These are phyloP conservation scores for Carex scoparia DNA, from an alignment of 176 grass and related monocot genomes.

Conservation along the genomic window DNA sequence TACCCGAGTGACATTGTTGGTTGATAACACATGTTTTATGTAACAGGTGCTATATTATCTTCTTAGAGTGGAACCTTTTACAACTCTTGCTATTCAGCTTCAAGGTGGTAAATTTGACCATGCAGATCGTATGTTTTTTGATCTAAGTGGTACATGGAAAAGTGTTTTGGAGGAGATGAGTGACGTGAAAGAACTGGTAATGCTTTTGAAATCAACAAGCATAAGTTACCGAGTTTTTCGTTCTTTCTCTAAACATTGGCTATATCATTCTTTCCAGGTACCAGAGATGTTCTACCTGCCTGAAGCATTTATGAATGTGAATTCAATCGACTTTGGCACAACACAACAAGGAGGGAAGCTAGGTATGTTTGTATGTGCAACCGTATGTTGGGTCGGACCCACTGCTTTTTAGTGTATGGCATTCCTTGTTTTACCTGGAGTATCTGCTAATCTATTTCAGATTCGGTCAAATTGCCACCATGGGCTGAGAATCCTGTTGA, in stretches of 20 bases:
- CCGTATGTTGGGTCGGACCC: neutral
- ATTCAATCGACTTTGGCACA: conserved; percentile 81
- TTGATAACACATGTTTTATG: conserved; percentile 33
- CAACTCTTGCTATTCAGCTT: conserved; percentile 89
- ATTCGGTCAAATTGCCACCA: conserved; percentile 73
- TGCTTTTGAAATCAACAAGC: conserved; percentile 26
- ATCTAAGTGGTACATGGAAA: conserved; percentile 89
- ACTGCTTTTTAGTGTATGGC: neutral
- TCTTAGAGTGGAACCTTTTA: conserved; percentile 96
- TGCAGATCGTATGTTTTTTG: conserved; percentile 96
- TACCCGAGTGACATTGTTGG: neutral
- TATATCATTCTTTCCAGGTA: conserved; percentile 52
- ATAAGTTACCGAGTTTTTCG: conserved; percentile 3
- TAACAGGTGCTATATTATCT: conserved; percentile 97
- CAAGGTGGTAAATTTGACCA: conserved; percentile 99
- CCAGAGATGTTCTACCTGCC: conserved; percentile 98
- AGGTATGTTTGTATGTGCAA: conserved; percentile 31
- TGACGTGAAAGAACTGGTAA: conserved; percentile 99
- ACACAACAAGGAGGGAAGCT: conserved; percentile 74
- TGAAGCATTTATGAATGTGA: conserved; percentile 65
- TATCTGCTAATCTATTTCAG: conserved; percentile 35
- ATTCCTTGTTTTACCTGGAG: conserved; percentile 24
- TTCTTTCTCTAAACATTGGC: conserved; percentile 7
- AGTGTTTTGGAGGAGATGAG: conserved; percentile 98
- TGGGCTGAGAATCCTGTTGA: conserved; percentile 91